Evolutionary conservation across 371 early-diverging fungal species (phyloP).

Genomic region (Mortierella polycephala): DNA sequence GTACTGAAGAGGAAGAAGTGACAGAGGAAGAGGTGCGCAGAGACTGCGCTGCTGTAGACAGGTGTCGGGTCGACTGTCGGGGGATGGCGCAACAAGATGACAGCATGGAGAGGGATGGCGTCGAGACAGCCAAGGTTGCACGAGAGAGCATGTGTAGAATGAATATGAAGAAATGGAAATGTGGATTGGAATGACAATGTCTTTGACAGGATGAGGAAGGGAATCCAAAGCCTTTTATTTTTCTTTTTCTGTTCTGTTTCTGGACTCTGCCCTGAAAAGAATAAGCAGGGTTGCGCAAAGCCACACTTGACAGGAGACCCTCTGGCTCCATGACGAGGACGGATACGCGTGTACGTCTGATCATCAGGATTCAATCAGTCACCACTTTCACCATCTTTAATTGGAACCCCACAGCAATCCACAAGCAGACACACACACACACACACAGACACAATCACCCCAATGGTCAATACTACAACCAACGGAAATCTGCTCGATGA

Average conservation of each 20-base stretch:
- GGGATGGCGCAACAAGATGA: background rate
- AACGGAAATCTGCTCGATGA: conserved; percentile 27
- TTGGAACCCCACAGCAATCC: background rate
- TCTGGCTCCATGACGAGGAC: no score
- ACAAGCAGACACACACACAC: background rate
- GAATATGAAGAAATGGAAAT: background rate
- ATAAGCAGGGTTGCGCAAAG: no score
- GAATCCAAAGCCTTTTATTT: background rate
- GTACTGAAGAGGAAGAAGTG: background rate
- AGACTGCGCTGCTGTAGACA: conserved; percentile 12
- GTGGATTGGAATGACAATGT: background rate
- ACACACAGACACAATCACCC: conserved; percentile 2
- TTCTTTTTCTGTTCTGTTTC: background rate
- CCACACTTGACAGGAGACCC: no score
- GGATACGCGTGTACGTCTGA: no score
- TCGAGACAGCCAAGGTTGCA: background rate
- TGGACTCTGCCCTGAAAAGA: background rate
- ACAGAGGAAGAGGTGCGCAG: background rate
- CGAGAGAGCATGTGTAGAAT: background rate
- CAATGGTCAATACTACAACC: conserved; percentile 22
- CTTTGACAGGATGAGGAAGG: background rate
- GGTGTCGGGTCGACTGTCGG: conserved; percentile 10
- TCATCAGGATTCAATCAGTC: background rate
- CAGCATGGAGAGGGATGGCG: background rate
- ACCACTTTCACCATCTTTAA: background rate